Conservation (phyloP, 208 protist species). For the Acanthamoeba royreba region DNA sequence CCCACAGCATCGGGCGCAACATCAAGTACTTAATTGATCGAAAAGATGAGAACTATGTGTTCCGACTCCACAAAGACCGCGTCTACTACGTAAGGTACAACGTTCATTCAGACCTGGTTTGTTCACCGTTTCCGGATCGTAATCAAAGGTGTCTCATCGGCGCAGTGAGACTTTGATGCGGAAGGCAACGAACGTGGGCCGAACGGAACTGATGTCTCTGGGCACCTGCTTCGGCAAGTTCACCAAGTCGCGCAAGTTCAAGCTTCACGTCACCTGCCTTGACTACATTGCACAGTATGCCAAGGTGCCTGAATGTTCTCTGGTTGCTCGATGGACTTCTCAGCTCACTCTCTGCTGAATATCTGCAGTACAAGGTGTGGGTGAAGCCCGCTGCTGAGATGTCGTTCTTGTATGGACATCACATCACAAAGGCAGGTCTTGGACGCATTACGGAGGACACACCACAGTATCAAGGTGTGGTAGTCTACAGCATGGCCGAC, state of each 20-base stretch:
- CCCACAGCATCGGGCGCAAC: conserved; percentile 82
- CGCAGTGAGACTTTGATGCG: conserved; percentile 65
- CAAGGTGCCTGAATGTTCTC: conserved; percentile 51
- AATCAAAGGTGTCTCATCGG: background rate
- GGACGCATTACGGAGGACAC: conserved; percentile 97
- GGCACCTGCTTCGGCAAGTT: conserved; percentile 89
- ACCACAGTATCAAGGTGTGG: conserved; percentile 93
- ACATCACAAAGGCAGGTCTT: conserved; percentile 96
- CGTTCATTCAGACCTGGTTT: background rate
- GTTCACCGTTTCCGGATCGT: background rate
- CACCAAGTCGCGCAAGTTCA: conserved; percentile 86
- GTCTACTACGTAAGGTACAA: conserved; percentile 83
- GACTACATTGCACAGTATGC: conserved; percentile 87
- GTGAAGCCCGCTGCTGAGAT: conserved; percentile 98
- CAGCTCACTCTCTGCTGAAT: background rate
- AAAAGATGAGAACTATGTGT: conserved; percentile 83
- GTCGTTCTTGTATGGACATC: conserved; percentile 98
- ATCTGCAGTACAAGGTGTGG: conserved; percentile 96
- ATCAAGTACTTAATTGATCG: conserved; percentile 83
- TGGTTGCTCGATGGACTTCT: background rate
- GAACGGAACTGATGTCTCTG: conserved; percentile 76
- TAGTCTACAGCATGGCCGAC: conserved; percentile 96
- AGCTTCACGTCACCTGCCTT: conserved; percentile 84
- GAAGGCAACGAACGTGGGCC: conserved; percentile 68
- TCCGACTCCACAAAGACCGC: conserved; percentile 86